Evolutionary conservation across 106 monocot genomes (phyloP), one percentile per base, ranked within the genome.

Genomic region (Gastrodia elata): DNA sequence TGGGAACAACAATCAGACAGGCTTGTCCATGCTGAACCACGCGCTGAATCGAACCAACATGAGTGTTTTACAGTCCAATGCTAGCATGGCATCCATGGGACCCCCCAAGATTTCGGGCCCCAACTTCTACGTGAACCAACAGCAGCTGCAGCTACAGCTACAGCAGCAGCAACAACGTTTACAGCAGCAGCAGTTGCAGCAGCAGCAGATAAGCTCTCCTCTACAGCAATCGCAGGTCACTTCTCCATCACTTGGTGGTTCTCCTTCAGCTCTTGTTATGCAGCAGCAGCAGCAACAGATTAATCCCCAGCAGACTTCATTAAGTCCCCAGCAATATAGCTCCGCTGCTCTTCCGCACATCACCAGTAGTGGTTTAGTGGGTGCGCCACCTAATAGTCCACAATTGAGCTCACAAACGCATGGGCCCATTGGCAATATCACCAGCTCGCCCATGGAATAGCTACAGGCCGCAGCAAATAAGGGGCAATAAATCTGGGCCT

Each of bases 341-440:
- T 75, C 82, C 0, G 85, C 80, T 33, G 83, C 83, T 13, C 28
- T 89, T 38, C 87, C 80, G 61, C 91, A 87, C 65, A 78, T 87
- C 20, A 94, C 81, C 72, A 88, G 75, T 48, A 43, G 65, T n/a
- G 68, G 77, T 52, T 82, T 64, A 41, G 79, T 73, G 16, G 88
- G 67, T 35, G 77, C 82, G 42, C 73, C 61, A 13, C 91, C 91
- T 7, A 84, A 80, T 64, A 97, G 97, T 52, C 97, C 92, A 0
- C 97, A 97, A 71, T 40, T 97, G 79, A 93, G 93, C 79, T 88
- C 97, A 0, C 97, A 97, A 74, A 97, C 92, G 0, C 91, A 90
- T 72, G 87, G 87, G n/a, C 88, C 87, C 0, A 84, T 97, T 36
- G 90, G 90, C 28, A 90, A 87, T 81, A 95, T 95, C 65, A 78